phyloP scores from a whole-genome alignment of 1,284 basidiomycete species.

The Apiotrichum domesticum region DNA sequence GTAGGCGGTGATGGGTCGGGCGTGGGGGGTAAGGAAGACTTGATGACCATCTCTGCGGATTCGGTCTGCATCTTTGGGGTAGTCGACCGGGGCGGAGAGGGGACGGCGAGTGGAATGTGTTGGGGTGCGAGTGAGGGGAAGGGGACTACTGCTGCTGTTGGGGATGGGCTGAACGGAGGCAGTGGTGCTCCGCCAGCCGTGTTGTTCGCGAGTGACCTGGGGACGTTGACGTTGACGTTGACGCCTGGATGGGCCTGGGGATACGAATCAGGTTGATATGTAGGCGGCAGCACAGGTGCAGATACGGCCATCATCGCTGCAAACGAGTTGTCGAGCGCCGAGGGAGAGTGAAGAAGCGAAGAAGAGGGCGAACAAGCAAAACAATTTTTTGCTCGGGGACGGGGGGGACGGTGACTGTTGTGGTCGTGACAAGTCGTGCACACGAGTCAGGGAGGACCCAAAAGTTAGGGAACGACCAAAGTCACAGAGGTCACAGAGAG shows the following conservation, averaged over 20 bases:
- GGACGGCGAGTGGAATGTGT: background rate
- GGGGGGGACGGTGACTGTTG: no score
- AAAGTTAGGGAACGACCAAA: no score
- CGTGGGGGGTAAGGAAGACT: slow-evolving; percentile 23
- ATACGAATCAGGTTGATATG: slow-evolving; percentile 9
- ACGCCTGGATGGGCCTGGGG: background rate
- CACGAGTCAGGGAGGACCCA: no score
- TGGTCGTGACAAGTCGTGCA: no score
- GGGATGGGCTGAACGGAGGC: background rate
- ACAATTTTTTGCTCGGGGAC: no score
- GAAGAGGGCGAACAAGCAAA: background rate
- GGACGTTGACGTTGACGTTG: background rate
- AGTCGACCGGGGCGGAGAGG: background rate
- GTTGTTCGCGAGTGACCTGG: background rate
- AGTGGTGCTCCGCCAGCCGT: background rate
- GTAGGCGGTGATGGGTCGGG: slow-evolving; percentile 29
- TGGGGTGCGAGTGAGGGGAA: slow-evolving; percentile 8
- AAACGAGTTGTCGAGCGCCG: background rate
- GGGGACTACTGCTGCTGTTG: background rate
- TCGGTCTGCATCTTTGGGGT: background rate
- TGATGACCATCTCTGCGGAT: slow-evolving; percentile 14
- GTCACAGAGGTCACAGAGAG: no score
- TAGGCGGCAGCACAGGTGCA: slow-evolving; percentile 12
- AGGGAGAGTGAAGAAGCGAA: background rate
- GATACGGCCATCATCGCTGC: slow-evolving; percentile 20